Base-by-base conservation (phyloP, 345 rosid genomes). In the Viola odorata region DNA sequence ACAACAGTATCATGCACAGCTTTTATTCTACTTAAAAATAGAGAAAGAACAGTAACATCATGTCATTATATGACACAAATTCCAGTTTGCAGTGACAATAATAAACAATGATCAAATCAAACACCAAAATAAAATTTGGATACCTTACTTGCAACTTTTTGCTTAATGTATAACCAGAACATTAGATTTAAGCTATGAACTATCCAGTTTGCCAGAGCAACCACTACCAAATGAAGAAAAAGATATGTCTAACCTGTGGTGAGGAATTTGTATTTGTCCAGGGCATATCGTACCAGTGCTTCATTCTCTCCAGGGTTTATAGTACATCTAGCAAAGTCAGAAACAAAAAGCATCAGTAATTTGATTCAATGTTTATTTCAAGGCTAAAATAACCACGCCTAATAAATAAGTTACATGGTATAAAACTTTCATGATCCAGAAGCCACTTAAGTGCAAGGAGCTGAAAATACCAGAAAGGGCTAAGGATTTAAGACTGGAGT, bases 291-390 rank as follows among this genome's bases (percentile, higher is more conserved):
- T 59, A 90, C 97, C 76, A 90, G 58, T 3, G 92, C 92, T 76
- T 90, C 97, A 67, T 90, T 94, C 81, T 94, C 99, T 5, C 97
- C 89, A 23, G 99, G 97, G 73, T 88, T 90, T 58, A 94, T 83
- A 39, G 99, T 94, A 75, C 99, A 94, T 62, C 97, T 94, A 73
- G 45, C 69, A 74, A 71, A 55, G 64, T 5, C 37, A n/a, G 66
- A 75, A 64, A 53, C 56, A 55, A 50, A 50, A 53, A 0, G 44
- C 13, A 10, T 39, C 14, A 55, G 11, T 14, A 53, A 12, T 32
- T 23, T 13, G 42, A 4, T 8, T 63, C 37, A 41, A 51, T 23
- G 8, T 37, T 12, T 5, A 13, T 13, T 42, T 13, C 48, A 9
- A 58, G 50, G 13, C 5, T 40, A 15, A 53, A 40, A 48, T 13